A percentile compares a stretch with the other conserved stretches of the same genome.
Conservation (phyloP, 176 grass and related monocot genomes). For the Cenchrus americanus region DNA sequence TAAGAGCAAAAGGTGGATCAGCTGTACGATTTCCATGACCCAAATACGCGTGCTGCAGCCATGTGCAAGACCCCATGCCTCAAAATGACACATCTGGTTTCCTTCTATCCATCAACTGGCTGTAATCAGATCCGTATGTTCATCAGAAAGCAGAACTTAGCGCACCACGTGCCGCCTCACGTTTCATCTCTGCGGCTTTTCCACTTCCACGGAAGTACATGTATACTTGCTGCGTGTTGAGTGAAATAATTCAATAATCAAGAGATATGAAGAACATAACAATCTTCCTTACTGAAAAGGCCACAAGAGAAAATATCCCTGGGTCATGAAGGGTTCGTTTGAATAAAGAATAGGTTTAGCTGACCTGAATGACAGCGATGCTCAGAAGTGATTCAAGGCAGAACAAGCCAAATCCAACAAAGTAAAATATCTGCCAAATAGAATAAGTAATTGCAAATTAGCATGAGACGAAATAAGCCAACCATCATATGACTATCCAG, state of each 20-base stretch:
- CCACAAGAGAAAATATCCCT: not conserved
- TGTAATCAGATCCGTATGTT: slow-evolving; percentile 20
- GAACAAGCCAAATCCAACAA: slow-evolving; percentile 93
- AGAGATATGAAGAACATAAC: not conserved
- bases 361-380: slow-evolving; percentile 85
- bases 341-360: not conserved
- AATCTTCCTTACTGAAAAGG: not conserved
- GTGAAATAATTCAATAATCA: slow-evolving; percentile 13
- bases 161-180: slow-evolving; percentile 70
- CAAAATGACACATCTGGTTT: slow-evolving; percentile 12
- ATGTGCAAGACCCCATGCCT: slow-evolving; percentile 41
- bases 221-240: slow-evolving; percentile 80
- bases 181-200: slow-evolving; percentile 78
- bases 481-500: slow-evolving; percentile 3
- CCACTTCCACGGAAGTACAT: slow-evolving; percentile 97
- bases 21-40: not conserved
- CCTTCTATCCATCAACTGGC: slow-evolving; percentile 34
- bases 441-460: slow-evolving; percentile 25
- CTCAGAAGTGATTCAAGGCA: slow-evolving; percentile 88
- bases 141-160: slow-evolving; percentile 78
- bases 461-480: slow-evolving; percentile 27
- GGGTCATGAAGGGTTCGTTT: slow-evolving; percentile 10
- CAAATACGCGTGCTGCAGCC: slow-evolving; percentile 24
- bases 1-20: slow-evolving; percentile 35
- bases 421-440: slow-evolving; percentile 88